Conservation (phyloP, 192 early-diverging fungal genomes). For the Chytriomyces confervae region DNA sequence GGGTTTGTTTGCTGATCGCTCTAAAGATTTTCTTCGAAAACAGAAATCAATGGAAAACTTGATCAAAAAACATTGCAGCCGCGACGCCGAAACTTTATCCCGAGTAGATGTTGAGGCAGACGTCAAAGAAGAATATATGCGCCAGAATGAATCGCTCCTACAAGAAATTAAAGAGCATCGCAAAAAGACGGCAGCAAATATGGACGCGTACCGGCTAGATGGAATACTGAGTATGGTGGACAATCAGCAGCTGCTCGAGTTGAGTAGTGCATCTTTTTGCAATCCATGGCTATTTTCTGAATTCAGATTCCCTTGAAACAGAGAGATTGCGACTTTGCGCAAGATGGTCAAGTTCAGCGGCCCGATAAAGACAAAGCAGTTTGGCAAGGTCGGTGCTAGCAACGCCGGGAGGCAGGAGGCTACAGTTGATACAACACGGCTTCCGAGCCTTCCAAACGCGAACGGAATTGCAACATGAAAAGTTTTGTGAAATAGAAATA, state of each 20-base stretch:
- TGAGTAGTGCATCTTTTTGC: background rate
- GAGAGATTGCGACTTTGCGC: background rate
- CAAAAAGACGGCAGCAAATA: conserved; percentile 35
- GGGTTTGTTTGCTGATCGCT: background rate
- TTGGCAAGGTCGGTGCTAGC: too few relatives aligned
- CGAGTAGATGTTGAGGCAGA: conserved; percentile 43
- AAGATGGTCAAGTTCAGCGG: background rate
- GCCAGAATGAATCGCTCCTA: conserved; percentile 48
- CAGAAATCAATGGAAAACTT: conserved; percentile 43
- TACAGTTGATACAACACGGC: too few relatives aligned
- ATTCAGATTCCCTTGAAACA: background rate
- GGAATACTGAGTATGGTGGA: conserved; percentile 46
- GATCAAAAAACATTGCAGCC: conserved; percentile 34
- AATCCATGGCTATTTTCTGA: background rate
- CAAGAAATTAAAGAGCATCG: conserved; percentile 38
- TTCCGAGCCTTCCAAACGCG: too few relatives aligned
- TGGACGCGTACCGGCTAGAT: conserved; percentile 46
- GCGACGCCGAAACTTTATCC: background rate
- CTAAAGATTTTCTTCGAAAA: background rate
- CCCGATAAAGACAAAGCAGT: too few relatives aligned
- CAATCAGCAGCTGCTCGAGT: conserved; percentile 56
- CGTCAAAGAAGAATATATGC: conserved; percentile 45
- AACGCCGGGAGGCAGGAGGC: too few relatives aligned
- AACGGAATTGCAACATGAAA: too few relatives aligned
- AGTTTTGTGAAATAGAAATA: too few relatives aligned